phyloP scores from a whole-genome alignment of 148 eudicot genomes.

The Mesembryanthemum crystallinum region DNA sequence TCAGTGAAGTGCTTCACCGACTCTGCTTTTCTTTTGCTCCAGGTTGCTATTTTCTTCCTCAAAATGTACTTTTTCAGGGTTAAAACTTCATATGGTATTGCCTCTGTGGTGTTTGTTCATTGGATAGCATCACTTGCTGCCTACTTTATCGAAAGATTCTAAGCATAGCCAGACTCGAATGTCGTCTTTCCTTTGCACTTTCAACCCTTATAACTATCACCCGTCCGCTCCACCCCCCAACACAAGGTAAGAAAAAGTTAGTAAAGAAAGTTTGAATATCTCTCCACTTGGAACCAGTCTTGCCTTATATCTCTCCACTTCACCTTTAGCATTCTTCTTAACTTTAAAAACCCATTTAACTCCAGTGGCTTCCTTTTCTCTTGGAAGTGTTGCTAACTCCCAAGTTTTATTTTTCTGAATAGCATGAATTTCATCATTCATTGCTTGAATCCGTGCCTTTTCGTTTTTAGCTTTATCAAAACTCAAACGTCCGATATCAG shows the following conservation, averaged over 20 bases:
- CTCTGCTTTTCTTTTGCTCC: constrained; percentile 83
- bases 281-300: too few relatives aligned
- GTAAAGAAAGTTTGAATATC: background rate
- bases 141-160: background rate
- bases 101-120: background rate
- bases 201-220: background rate
- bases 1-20: constrained; percentile 69
- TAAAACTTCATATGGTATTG: too few relatives aligned
- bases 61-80: background rate
- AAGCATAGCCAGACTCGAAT: background rate
- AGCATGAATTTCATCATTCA: too few relatives aligned
- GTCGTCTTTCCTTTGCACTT: constrained; percentile 2
- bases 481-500: too few relatives aligned
- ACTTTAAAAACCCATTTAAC: too few relatives aligned
- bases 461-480: too few relatives aligned
- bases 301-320: too few relatives aligned
- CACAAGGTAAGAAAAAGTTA: background rate
- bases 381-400: too few relatives aligned
- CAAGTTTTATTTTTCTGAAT: too few relatives aligned
- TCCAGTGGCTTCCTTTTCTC: too few relatives aligned
- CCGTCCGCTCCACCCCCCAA: background rate
- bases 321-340: too few relatives aligned
- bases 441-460: too few relatives aligned
- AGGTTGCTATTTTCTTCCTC: constrained; percentile 47
- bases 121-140: background rate